These are phyloP conservation scores for Westerdykella ornata DNA, from an alignment of 2,329 filamentous ascomycete genomes.

Conservation along the genomic window DNA sequence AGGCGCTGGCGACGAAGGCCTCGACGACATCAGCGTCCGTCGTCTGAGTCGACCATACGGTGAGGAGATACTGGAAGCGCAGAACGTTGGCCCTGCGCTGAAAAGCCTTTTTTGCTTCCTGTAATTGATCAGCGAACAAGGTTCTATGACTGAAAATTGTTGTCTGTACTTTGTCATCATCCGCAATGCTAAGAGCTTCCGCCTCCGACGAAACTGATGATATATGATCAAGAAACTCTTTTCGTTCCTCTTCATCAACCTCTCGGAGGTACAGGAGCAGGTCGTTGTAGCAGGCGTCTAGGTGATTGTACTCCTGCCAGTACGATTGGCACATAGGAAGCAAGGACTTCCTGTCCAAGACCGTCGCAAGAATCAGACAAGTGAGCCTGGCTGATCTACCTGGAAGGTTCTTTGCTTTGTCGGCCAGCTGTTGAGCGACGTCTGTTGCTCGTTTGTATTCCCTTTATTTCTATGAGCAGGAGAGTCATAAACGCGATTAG, in stretches of 20 bases:
- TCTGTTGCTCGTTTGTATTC: too few relatives aligned
- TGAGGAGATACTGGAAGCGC: constrained; percentile 24
- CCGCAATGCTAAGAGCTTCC: not conserved
- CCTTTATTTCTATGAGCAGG: too few relatives aligned
- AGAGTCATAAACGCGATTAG: too few relatives aligned
- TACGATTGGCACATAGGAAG: constrained; percentile 17
- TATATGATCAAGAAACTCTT: constrained; percentile 8
- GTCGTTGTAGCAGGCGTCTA: constrained; percentile 25
- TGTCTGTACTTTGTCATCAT: too few relatives aligned
- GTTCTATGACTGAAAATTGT: too few relatives aligned
- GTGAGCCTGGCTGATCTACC: not conserved
- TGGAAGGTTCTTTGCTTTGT: too few relatives aligned
- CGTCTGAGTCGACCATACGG: constrained; percentile 11
- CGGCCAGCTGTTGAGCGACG: too few relatives aligned
- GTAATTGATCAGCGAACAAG: too few relatives aligned
- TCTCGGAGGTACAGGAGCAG: constrained; percentile 19
- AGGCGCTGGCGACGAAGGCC: constrained; percentile 13
- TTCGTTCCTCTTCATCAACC: constrained; percentile 10
- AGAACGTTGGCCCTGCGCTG: constrained; percentile 10
- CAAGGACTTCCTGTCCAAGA: constrained; percentile 3
- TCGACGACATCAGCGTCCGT: constrained; percentile 7
- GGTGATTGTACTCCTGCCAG: constrained; percentile 15
- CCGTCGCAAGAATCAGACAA: not conserved
- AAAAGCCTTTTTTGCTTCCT: too few relatives aligned
- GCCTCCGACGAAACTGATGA: not conserved